Evolutionary conservation across 83 land plant species (phyloP).

Genomic region (Isoetes engelmannii): DNA sequence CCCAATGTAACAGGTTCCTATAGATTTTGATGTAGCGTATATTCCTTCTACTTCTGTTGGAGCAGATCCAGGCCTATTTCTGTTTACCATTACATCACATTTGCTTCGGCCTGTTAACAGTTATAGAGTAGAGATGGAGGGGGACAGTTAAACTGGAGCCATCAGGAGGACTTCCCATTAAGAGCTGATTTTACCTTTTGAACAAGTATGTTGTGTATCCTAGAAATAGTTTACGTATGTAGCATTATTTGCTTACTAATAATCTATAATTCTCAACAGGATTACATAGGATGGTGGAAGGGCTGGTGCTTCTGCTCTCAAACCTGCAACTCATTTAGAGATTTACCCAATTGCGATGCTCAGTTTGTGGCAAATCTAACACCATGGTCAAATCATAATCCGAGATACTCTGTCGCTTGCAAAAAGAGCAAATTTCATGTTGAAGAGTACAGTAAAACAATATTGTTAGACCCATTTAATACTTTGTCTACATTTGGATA

Average conservation of each 20-base stretch:
- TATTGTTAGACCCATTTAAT: too few species aligned
- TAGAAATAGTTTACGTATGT: too few species aligned
- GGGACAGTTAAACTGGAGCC: too few species aligned
- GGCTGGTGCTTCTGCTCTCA: slow-evolving; percentile 20
- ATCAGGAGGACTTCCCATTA: slow-evolving; percentile 28
- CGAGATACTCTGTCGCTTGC: too few species aligned
- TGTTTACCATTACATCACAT: slow-evolving; percentile 76
- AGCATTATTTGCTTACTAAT: too few species aligned
- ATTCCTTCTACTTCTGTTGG: slow-evolving; percentile 79
- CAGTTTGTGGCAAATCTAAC: slow-evolving; percentile 90
- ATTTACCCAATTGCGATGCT: slow-evolving; percentile 73
- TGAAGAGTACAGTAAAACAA: too few species aligned
- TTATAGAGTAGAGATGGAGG: slow-evolving; percentile 27
- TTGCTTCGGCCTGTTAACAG: slow-evolving; percentile 83
- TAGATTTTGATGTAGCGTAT: slow-evolving; percentile 89
- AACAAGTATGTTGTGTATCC: too few species aligned
- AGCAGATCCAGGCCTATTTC: slow-evolving; percentile 82
- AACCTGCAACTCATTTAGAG: slow-evolving; percentile 89
- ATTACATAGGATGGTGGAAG: slow-evolving; percentile 88
- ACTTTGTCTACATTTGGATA: too few species aligned
- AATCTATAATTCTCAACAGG: too few species aligned
- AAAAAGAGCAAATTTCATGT: too few species aligned
- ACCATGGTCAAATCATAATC: slow-evolving; percentile 99
- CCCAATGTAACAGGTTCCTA: too few species aligned
- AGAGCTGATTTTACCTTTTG: slow-evolving; percentile 96